Percentiles rank a stretch among this genome's conserved stretches.
Evolutionary conservation across 352 stramenopile genomes (phyloP).

Genomic region (Globisporangium recalcitrans): DNA sequence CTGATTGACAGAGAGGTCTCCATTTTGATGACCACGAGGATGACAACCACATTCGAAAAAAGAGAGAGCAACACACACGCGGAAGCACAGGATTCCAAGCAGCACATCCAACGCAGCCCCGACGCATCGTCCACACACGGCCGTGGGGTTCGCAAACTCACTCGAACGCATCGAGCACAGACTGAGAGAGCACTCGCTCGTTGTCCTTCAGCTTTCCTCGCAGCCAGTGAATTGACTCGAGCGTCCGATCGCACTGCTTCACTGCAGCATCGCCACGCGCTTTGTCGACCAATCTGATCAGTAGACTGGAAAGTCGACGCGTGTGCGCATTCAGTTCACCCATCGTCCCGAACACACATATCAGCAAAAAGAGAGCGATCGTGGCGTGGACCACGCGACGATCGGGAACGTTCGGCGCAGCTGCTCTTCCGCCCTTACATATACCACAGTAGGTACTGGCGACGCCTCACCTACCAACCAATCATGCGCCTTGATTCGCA

Average conservation of each 20-base stretch:
- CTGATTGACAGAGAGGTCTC: neutral
- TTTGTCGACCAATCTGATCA: conserved; percentile 3
- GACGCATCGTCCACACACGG: no score
- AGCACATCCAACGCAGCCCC: conserved; percentile 2
- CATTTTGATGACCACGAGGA: neutral
- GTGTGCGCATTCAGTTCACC: neutral
- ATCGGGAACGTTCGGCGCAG: conserved; percentile 11
- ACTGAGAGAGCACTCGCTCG: no score
- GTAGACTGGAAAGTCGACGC: neutral
- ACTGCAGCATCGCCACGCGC: no score
- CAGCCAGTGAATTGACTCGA: no score
- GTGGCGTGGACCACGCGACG: conserved; percentile 7
- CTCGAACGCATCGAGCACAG: no score
- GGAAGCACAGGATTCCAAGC: neutral
- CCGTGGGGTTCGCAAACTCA: no score
- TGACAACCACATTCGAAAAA: conserved; percentile 9
- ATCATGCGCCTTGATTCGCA: neutral
- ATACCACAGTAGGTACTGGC: conserved; percentile 10
- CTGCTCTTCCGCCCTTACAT: conserved; percentile 9
- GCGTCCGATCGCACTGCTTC: no score
- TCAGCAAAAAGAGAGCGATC: neutral
- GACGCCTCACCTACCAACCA: neutral
- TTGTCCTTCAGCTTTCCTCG: no score
- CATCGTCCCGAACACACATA: conserved; percentile 7
- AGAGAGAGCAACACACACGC: neutral